Base-by-base conservation (phyloP, 805 yeast genomes). In the Pachysolen tannophilus region DNA sequence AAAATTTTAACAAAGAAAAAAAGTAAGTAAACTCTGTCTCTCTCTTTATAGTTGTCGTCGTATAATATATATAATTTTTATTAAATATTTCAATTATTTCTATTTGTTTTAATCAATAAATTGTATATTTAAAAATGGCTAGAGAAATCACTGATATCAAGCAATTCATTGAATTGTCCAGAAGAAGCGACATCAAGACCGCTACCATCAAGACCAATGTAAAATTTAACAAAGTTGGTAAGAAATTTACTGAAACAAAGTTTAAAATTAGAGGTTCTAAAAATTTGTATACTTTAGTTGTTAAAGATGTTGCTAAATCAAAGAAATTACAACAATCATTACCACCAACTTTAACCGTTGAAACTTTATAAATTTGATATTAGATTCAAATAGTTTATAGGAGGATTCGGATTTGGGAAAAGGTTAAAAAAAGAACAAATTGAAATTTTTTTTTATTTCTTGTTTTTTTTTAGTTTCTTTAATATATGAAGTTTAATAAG, bases 231-330 rank as follows among this genome's bases (percentile, higher is more conserved):
- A 74, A 82, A 54, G 70, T 71, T 66, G 94, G 92, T 67, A 82
- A 82, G 75, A 71, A 72, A 53, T 74, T 75, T 79, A 82, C 82
- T 72, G 92, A 83, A 72, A 87, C 96, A 75, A 92, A 92, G 74
- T 92, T 92, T 88, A 92, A 92, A 84, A 85, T 92, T 61, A 87
- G 97, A 79, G 96, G 97, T 68, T 60, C 95, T 49, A 86, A 75
- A 67, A 67, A 83, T 76, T 79, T 86, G 63, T 92, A 92, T 84
- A 92, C 98, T 56, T 76, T 90, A 69, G 83, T 83, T 55, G 90
- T 92, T 60, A 78, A 82, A 74, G 97, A 92, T 68, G 82, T 86
- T 60, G 82, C 85, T 67, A 88, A 87, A 79, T 97, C 97, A 60
- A 79, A 84, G 82, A 92, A 92, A 78, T 78, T 92, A 72, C 80